Evolutionary conservation across 371 early-diverging fungal species (phyloP).

Genomic region (Apophysomyces variabilis): DNA sequence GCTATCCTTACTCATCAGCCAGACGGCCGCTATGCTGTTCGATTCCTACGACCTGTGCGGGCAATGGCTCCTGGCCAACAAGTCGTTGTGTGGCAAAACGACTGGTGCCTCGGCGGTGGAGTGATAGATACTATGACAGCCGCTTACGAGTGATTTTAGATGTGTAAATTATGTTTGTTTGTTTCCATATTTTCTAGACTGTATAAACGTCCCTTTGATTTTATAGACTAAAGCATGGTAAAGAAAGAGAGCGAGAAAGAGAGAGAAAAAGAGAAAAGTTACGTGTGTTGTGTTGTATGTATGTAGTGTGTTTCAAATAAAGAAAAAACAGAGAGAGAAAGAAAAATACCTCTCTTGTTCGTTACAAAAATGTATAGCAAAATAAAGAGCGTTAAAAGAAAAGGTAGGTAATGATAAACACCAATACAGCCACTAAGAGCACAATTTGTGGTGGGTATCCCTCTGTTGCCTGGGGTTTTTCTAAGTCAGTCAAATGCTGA

Average conservation of each 20-base stretch:
- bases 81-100: constrained; percentile 55
- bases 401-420: constrained; percentile 54
- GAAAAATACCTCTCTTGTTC: not conserved
- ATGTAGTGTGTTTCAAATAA: not conserved
- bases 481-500: constrained; percentile 58
- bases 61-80: constrained; percentile 56
- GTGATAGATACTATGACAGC: constrained; percentile 40
- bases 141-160: not conserved
- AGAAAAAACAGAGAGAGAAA: not conserved
- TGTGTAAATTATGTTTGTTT: not conserved
- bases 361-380: not conserved
- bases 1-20: constrained; percentile 27
- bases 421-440: constrained; percentile 40
- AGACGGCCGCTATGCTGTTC: constrained; percentile 30
- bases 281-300: too few relatives aligned
- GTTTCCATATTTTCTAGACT: not conserved
- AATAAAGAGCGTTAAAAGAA: constrained; percentile 44
- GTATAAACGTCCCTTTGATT: not conserved
- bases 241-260: constrained; percentile 4
- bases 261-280: constrained; percentile 5
- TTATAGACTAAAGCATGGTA: constrained; percentile 5
- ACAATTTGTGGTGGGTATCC: constrained; percentile 58
- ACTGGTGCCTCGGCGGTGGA: constrained; percentile 63
- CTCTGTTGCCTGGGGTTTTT: constrained; percentile 52
- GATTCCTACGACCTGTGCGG: constrained; percentile 45